These are phyloP conservation scores for Physaria fendleri DNA, from an alignment of 345 rosid genomes.

Conservation along the genomic window DNA sequence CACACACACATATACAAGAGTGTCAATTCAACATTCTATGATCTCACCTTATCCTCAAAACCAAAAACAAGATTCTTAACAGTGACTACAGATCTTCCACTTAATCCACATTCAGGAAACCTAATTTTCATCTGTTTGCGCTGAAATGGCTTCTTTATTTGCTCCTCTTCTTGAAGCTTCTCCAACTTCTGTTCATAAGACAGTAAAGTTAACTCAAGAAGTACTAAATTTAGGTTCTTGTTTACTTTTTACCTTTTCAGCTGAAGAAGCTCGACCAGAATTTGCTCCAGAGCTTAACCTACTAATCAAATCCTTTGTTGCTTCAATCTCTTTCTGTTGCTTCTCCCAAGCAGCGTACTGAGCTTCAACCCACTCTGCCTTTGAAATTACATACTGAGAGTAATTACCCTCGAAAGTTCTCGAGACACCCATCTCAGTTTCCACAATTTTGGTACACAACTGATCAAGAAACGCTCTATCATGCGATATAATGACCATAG, in stretches of 20 bases:
- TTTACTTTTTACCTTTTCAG: slow-evolving; percentile 52
- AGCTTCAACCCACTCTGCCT: slow-evolving; percentile 68
- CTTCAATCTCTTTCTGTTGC: slow-evolving; percentile 85
- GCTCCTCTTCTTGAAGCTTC: slow-evolving; percentile 58
- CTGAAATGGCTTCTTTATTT: slow-evolving; percentile 83
- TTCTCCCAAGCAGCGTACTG: slow-evolving; percentile 80
- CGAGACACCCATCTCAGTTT: slow-evolving; percentile 91
- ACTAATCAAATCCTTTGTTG: slow-evolving; percentile 60
- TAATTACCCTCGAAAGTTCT: slow-evolving; percentile 79
- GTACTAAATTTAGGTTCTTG: background rate
- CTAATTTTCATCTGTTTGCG: slow-evolving; percentile 78
- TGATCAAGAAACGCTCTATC: slow-evolving; percentile 96
- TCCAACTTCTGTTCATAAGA: slow-evolving; percentile 60
- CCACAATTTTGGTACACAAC: slow-evolving; percentile 87
- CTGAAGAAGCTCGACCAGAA: slow-evolving; percentile 91
- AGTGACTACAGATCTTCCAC: slow-evolving; percentile 62
- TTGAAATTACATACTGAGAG: slow-evolving; percentile 64
- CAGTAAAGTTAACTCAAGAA: background rate
- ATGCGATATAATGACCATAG: slow-evolving; percentile 89
- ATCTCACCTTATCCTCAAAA: slow-evolving; percentile 62
- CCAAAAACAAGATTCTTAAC: slow-evolving; percentile 69
- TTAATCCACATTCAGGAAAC: slow-evolving; percentile 83
- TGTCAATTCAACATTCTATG: background rate
- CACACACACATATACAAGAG: background rate
- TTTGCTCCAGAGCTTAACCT: slow-evolving; percentile 76